Evolutionary conservation across 768 basidiomycete species (phyloP).

Genomic region (Tulasnella sp.): DNA sequence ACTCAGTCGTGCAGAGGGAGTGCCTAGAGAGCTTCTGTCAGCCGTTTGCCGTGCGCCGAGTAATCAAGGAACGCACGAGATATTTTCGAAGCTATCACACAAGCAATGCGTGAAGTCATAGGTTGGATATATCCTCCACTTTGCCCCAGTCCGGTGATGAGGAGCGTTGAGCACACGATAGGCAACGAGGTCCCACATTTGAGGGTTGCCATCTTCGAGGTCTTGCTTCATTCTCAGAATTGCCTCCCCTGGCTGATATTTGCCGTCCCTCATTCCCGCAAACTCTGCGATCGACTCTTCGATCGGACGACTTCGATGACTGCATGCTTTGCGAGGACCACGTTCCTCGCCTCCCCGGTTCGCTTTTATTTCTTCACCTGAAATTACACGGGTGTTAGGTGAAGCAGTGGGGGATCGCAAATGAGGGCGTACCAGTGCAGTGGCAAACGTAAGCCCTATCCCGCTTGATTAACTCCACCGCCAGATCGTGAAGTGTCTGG

Average conservation of each 20-base stretch:
- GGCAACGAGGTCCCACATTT: slow-evolving; percentile 99
- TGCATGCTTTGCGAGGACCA: slow-evolving; percentile 71
- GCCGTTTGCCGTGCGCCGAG: not conserved
- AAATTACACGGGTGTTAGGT: not conserved
- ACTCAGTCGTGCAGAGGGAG: slow-evolving; percentile 93
- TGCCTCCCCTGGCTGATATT: slow-evolving; percentile 85
- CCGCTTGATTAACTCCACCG: slow-evolving; percentile 76
- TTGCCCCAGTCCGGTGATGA: slow-evolving; percentile 87
- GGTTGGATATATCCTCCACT: slow-evolving; percentile 97
- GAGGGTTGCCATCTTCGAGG: slow-evolving; percentile 83
- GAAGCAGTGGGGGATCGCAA: not conserved
- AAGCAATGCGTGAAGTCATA: slow-evolving; percentile 99
- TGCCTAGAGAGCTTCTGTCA: slow-evolving; percentile 47
- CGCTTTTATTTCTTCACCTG: slow-evolving; percentile 87
- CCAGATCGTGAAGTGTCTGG: slow-evolving; percentile 73
- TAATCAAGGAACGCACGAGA: slow-evolving; percentile 65
- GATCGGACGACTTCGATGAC: slow-evolving; percentile 80
- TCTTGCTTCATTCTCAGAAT: slow-evolving; percentile 97
- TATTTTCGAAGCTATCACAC: slow-evolving; percentile 97
- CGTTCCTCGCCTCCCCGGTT: slow-evolving; percentile 79
- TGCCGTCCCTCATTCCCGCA: slow-evolving; percentile 83
- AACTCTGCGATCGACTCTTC: slow-evolving; percentile 84
- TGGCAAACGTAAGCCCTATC: slow-evolving; percentile 95
- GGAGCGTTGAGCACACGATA: slow-evolving; percentile 86
- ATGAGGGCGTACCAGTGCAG: slow-evolving; percentile 71